Evolutionary conservation across 169 alveolate species (phyloP).

Genomic region (Prorocentrum cordatum): DNA sequence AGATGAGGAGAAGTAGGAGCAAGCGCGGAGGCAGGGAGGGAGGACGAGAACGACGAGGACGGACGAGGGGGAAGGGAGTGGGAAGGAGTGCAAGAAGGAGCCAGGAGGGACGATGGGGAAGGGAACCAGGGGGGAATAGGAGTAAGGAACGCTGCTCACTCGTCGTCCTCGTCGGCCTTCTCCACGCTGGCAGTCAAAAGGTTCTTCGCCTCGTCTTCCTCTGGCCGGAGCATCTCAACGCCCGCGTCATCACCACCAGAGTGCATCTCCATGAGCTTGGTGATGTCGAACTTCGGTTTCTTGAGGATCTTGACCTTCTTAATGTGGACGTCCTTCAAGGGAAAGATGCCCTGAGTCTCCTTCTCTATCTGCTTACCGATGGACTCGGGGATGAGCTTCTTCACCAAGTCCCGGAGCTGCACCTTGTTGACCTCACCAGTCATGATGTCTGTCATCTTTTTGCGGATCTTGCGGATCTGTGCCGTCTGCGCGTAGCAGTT

Average conservation of each 20-base stretch:
- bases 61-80: no score
- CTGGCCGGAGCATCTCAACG: conserved; percentile 75
- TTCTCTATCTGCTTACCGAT: conserved; percentile 89
- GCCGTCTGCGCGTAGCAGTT: conserved; percentile 92
- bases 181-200: conserved; percentile 76
- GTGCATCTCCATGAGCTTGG: conserved; percentile 66
- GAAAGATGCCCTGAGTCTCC: conserved; percentile 91
- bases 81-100: no score
- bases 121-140: no score
- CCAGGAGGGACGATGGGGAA: no score
- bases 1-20: no score
- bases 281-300: conserved; percentile 91
- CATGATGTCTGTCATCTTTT: conserved; percentile 92
- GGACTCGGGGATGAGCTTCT: conserved; percentile 90
- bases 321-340: conserved; percentile 91
- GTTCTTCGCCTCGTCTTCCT: conserved; percentile 78
- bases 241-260: conserved; percentile 81
- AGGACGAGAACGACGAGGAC: no score
- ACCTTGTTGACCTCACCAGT: conserved; percentile 88
- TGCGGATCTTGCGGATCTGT: conserved; percentile 89
- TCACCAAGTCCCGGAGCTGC: conserved; percentile 90
- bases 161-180: not conserved
- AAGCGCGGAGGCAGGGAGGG: no score
- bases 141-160: no score
- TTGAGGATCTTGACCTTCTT: conserved; percentile 90